Evolutionary conservation across 2,329 filamentous ascomycete genomes (phyloP).

Genomic region (Exophiala viscosa): DNA sequence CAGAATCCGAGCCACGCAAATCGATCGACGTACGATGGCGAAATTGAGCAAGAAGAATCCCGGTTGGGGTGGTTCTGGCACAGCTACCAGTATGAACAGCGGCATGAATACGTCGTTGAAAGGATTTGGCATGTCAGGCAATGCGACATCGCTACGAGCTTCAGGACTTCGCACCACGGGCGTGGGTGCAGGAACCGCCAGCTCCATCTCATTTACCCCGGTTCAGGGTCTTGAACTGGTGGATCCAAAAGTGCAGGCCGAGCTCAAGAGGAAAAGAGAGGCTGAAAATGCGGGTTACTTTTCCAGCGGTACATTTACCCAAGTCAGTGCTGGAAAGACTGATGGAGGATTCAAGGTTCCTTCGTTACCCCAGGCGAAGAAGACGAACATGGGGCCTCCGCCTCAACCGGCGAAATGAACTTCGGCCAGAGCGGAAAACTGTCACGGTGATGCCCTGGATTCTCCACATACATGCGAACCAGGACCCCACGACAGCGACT

Average conservation of each 20-base stretch:
- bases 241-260: conserved; percentile 84
- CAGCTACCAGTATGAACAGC: conserved; percentile 54
- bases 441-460: too few species aligned
- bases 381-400: conserved; percentile 55
- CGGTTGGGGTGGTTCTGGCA: conserved; percentile 69
- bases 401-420: conserved; percentile 30
- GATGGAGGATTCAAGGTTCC: conserved; percentile 79
- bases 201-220: conserved; percentile 86
- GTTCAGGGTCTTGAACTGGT: conserved; percentile 93
- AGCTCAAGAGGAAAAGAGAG: conserved; percentile 84
- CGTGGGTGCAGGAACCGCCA: conserved; percentile 77
- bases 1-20: conserved; percentile 79
- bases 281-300: conserved; percentile 96
- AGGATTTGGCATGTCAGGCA: conserved; percentile 64
- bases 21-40: conserved; percentile 88
- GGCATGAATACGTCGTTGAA: conserved; percentile 73
- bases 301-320: conserved; percentile 94
- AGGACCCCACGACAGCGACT: too few species aligned
- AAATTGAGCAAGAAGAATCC: conserved; percentile 94
- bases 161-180: conserved; percentile 78
- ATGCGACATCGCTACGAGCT: conserved; percentile 66
- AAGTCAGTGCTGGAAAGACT: conserved; percentile 50
- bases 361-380: conserved; percentile 69
- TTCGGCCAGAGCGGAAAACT: background rate
- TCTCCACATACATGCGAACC: too few species aligned